These are phyloP conservation scores for Coccomyxa sp. DNA, from an alignment of 139 green algal species.

Conservation along the genomic window DNA sequence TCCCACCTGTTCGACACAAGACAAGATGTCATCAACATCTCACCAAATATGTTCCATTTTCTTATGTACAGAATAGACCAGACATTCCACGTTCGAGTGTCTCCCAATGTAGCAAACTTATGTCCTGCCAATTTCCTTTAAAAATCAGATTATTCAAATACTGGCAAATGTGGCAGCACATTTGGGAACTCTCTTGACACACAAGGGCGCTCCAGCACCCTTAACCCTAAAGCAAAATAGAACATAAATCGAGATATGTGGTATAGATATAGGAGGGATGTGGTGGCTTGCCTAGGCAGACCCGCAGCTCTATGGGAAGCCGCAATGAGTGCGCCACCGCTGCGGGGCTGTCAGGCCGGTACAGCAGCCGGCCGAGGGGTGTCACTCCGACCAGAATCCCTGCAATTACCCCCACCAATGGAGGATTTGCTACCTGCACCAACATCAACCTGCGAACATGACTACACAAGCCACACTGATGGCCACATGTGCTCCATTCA, in stretches of 20 bases:
- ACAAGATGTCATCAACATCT: no score
- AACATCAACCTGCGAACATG: no score
- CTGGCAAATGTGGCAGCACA: no score
- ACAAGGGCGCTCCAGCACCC: no score
- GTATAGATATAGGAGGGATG: no score
- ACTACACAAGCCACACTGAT: no score
- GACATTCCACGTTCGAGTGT: background rate
- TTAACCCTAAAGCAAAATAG: no score
- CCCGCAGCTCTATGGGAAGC: slow-evolving; percentile 34
- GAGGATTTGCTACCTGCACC: slow-evolving; percentile 52
- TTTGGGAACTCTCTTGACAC: no score
- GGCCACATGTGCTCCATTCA: no score
- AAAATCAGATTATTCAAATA: background rate
- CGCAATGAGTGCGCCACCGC: background rate
- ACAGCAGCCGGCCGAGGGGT: slow-evolving; percentile 37
- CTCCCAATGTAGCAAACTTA: background rate
- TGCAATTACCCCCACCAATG: slow-evolving; percentile 44
- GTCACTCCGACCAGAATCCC: slow-evolving; percentile 49
- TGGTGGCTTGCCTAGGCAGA: background rate
- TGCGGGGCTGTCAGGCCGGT: background rate
- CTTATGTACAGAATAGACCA: no score
- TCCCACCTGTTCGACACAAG: background rate
- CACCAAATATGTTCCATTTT: no score
- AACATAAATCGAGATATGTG: no score
- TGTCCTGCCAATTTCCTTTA: background rate